A percentile compares a stretch with the other conserved stretches of the same genome.
phyloP scores from a whole-genome alignment of 202 grass and related monocot species.

The Setaria viridis region DNA sequence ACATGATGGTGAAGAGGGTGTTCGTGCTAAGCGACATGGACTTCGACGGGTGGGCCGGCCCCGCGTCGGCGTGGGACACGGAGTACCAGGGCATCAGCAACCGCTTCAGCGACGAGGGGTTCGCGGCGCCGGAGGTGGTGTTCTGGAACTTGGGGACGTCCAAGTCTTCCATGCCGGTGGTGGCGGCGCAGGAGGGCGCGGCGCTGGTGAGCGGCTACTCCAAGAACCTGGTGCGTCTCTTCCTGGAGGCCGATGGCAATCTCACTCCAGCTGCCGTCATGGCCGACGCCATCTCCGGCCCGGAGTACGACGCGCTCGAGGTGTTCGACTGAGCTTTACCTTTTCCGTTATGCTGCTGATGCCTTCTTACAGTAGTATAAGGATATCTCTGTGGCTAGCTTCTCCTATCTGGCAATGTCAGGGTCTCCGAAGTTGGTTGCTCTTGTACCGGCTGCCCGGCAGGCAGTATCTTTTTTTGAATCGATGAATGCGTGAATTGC shows the following conservation, averaged over 20 bases:
- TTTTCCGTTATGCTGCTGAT: not conserved
- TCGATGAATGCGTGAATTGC: not conserved
- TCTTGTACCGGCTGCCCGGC: no score
- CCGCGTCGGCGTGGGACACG: constrained; percentile 37
- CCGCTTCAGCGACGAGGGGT: constrained; percentile 49
- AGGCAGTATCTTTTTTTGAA: not conserved
- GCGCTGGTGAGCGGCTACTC: constrained; percentile 65
- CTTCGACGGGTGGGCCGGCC: constrained; percentile 38
- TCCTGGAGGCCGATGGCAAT: constrained; percentile 56
- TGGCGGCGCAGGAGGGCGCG: constrained; percentile 3
- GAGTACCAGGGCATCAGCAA: constrained; percentile 58
- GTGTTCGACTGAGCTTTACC: constrained; percentile 35
- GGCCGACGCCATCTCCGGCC: constrained; percentile 53
- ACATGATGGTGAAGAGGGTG: constrained; percentile 70
- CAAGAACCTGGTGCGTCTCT: constrained; percentile 72
- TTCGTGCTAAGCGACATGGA: constrained; percentile 77
- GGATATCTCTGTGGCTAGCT: not conserved
- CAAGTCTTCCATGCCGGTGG: not conserved
- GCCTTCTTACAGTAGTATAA: not conserved
- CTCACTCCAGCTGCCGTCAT: constrained; percentile 50
- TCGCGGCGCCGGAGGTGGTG: constrained; percentile 57
- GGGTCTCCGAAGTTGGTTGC: not conserved
- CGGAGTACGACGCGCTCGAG: constrained; percentile 56
- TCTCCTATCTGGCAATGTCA: not conserved
- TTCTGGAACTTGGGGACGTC: constrained; percentile 72